These are phyloP conservation scores for Trichoderma cornu-damae DNA, from an alignment of 2,329 filamentous ascomycete genomes.

Conservation along the genomic window DNA sequence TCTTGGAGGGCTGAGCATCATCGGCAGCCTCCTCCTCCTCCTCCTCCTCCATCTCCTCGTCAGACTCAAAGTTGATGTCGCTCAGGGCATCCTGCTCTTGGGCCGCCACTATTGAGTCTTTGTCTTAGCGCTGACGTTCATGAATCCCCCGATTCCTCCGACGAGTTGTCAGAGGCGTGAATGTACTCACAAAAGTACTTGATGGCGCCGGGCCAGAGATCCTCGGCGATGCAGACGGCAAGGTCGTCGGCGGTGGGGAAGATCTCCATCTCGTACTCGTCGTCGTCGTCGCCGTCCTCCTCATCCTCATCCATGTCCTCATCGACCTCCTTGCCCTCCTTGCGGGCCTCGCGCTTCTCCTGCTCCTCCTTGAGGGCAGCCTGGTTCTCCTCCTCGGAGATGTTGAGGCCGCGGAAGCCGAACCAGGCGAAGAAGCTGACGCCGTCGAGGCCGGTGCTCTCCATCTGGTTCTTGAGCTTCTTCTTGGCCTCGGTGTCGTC, in stretches of 20 bases:
- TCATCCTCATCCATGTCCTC: constrained; percentile 39
- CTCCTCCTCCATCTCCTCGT: constrained; percentile 54
- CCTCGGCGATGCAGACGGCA: constrained; percentile 74
- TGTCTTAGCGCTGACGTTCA: constrained; percentile 8
- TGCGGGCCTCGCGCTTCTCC: constrained; percentile 42
- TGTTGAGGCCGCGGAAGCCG: constrained; percentile 65
- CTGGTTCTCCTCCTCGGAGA: constrained; percentile 57
- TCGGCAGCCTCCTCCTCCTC: constrained; percentile 46
- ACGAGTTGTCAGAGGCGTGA: constrained; percentile 10
- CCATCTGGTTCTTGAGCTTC: constrained; percentile 50
- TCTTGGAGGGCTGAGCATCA: constrained; percentile 41
- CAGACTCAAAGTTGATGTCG: constrained; percentile 65
- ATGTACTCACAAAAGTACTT: constrained; percentile 77
- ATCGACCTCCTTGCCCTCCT: constrained; percentile 48
- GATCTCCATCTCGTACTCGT: constrained; percentile 69
- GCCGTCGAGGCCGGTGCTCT: constrained; percentile 57
- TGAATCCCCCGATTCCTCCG: constrained; percentile 1
- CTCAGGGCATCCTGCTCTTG: constrained; percentile 62
- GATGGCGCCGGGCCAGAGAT: constrained; percentile 82
- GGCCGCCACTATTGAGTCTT: constrained; percentile 38
- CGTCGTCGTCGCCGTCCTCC: constrained; percentile 60
- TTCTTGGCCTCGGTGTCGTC: constrained; percentile 45
- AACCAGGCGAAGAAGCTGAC: constrained; percentile 88
- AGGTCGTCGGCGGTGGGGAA: constrained; percentile 84
- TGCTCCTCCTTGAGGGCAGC: constrained; percentile 20